Base-by-base conservation (phyloP, 306 rosid species). In the Rosa lucieae region DNA sequence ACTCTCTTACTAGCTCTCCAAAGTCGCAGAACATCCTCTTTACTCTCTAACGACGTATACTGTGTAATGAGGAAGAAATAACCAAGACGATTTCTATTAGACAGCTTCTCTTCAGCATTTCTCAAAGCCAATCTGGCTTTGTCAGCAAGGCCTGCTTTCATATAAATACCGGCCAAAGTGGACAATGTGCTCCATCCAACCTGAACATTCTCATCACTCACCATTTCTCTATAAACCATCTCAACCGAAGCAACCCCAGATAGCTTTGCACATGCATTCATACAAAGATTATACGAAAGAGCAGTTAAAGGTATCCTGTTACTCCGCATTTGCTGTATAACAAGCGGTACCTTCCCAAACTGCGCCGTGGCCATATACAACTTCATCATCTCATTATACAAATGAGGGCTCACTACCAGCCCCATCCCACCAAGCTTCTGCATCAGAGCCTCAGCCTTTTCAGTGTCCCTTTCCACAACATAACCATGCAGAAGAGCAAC, bases 101-200 rank as follows among this genome's bases (percentile, higher is more conserved):
- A 88, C 35, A 91, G 90, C 86, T 90, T 90, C 74, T 78, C 81
- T 70, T 92, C 97, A 35, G 98, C 95, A 75, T 6, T 81, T 63
- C 74, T 82, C 4, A 92, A 89, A 61, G 86, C 90, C 70, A 75
- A 51, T 82, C 75, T 55, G 70, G 93, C 97, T 85, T 87, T 92
- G 51, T 85, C 84, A 75, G 82, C 77, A 39, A 82, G 78, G 12
- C 92, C 92, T 2, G 88, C 89, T 80, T 89, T 90, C 56, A 81
- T 81, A 78, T 88, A 92, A 77, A 84, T 83, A 77, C 86, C 78
- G 39, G 97, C 97, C 20, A 92, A 70, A 55, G 92, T 89, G 63
- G 87, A 88, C 80, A 94, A 89, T 66, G 88, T 94, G 81, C 98
- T 94, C 97, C 97, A 94, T 79, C 98, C 97, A 76, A 92, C 89